Conservation (phyloP, 2,329 filamentous ascomycete genomes). For the Diaporthe citri region DNA sequence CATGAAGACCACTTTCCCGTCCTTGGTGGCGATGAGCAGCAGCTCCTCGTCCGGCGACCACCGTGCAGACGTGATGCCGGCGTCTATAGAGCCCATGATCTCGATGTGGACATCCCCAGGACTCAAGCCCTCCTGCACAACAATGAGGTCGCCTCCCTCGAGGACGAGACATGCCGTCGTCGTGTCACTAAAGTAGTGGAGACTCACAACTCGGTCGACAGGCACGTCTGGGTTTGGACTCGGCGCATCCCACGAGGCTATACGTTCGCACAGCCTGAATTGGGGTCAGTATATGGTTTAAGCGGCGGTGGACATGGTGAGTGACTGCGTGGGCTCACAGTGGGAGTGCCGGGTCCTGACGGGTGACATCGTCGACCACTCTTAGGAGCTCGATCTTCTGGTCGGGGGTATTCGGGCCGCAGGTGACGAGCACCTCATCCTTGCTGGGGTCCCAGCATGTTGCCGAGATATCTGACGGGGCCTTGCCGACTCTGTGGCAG, state of each 20-base stretch:
- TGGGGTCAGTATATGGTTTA: neutral
- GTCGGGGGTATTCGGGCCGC: constrained; percentile 81
- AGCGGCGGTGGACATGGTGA: neutral
- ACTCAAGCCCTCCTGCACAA: constrained; percentile 74
- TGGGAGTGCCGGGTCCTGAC: constrained; percentile 36
- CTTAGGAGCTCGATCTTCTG: constrained; percentile 79
- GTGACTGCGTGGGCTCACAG: constrained; percentile 52
- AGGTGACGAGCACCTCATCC: constrained; percentile 83
- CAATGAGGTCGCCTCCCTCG: constrained; percentile 89
- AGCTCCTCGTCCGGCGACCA: constrained; percentile 98
- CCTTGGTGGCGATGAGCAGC: constrained; percentile 84
- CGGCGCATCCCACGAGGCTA: constrained; percentile 91
- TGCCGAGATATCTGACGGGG: constrained; percentile 75
- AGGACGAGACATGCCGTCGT: constrained; percentile 84
- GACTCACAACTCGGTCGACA: constrained; percentile 80
- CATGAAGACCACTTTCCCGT: constrained; percentile 89
- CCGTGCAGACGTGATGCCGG: constrained; percentile 86
- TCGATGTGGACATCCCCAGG: constrained; percentile 84
- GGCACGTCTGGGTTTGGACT: constrained; percentile 81
- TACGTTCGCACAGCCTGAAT: constrained; percentile 52
- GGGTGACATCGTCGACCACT: constrained; percentile 57
- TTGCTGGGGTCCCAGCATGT: constrained; percentile 87
- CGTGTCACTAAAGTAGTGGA: constrained; percentile 89
- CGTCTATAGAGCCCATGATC: constrained; percentile 94
- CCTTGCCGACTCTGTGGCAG: constrained; percentile 74